Evolutionary conservation across 2,329 filamentous ascomycete species (phyloP), one percentile per base, ranked within the genome.

Genomic region (Calonectria pseudoturangicola): DNA sequence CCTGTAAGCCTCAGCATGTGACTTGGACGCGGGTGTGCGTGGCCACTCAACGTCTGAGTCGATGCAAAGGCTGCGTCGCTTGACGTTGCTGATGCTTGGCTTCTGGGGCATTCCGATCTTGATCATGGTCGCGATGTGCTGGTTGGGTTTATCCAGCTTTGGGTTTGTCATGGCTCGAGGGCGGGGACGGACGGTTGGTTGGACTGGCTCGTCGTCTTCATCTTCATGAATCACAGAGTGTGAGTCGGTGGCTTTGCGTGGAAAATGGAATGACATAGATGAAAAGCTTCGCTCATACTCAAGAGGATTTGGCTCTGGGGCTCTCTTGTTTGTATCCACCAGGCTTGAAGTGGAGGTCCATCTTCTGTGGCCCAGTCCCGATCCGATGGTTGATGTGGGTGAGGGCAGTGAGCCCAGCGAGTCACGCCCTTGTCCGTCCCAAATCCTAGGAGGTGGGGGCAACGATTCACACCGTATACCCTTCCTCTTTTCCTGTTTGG

Each of bases 211-310:
- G 18, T 41, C 30, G 15, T 13, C 51, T 3, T n/a, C 51, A 25
- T 56, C 54, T n/a, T 16, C 54, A 1, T 2, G 33, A 15, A 60
- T 41, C n/a, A 15, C 21, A 1, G 33, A 27, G 12, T 27, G 33
- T 4, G 33, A 41, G 8, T 60, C 25, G 13, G n/a, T 9, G 8
- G 54, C n/a, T 25, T 60, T 60, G 7, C 54, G 54, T 8, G 54
- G 54, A 10, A 60, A 60, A 21, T 60, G 54, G 13, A 60, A 60
- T 5, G 54, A 60, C 54, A 60, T 3, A 10, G 54, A 60, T 12
- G 54, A 60, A 39, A 60, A 60, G 54, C 54, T 60, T 10, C 54
- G 54, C 54, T 60, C 54, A 18, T 41, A 41, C 21, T 60, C 54
- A n/a, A 21, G 18, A 4, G 51, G 33, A 18, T 48, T 25, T 8